Conservation (phyloP, 257 asterid species). For the Forsythia viridissima region DNA sequence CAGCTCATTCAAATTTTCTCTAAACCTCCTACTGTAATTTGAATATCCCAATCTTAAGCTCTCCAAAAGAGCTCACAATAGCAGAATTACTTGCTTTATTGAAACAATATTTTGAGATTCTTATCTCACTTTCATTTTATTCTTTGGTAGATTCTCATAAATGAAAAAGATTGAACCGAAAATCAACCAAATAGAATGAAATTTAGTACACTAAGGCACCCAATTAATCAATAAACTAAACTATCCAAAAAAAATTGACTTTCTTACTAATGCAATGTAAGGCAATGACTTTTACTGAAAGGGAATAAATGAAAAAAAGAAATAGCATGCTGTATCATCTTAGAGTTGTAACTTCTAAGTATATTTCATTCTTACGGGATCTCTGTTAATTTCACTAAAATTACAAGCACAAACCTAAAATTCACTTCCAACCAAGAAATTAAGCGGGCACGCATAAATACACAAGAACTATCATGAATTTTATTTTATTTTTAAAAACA, state of each 20-base stretch:
- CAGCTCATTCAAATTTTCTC: background rate
- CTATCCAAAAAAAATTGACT: no score
- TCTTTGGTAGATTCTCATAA: background rate
- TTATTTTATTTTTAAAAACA: no score
- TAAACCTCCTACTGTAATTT: background rate
- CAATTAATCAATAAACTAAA: no score
- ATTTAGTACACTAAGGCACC: background rate
- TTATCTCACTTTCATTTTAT: constrained; percentile 6
- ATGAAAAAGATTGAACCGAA: background rate
- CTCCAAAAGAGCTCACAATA: background rate
- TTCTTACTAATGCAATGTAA: no score
- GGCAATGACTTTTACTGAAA: no score
- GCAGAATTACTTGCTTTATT: background rate
- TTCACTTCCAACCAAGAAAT: constrained; percentile 10
- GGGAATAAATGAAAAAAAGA: no score
- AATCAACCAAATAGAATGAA: constrained; percentile 4
- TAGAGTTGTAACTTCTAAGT: background rate
- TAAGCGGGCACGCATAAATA: constrained; percentile 13
- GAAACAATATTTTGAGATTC: background rate
- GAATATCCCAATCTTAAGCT: background rate
- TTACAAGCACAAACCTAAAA: background rate
- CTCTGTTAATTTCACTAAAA: constrained; percentile 8
- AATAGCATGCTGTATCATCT: no score
- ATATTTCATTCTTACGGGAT: background rate
- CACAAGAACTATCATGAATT: constrained; percentile 1